Base-by-base conservation (phyloP, 148 eudicot species). In the Vaccinium myrtillus region DNA sequence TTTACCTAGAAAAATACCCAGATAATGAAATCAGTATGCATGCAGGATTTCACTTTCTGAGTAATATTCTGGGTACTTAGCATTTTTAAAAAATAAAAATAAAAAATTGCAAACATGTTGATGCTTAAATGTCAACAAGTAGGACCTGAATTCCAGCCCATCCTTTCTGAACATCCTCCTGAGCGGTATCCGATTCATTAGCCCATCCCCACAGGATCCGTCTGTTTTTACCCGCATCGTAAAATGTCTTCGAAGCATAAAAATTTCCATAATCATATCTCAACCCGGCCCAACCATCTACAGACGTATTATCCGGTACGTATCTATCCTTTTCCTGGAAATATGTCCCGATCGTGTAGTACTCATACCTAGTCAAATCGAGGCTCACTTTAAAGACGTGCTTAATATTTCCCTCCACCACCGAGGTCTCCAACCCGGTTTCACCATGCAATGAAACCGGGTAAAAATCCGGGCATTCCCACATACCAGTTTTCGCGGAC, bases 391-490 rank as follows among this genome's bases (percentile, higher is more conserved):
- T 95, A 0, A 94, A 80, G 36, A 94, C 94, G 59, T 95, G 92
- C 87, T 89, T 95, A 16, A 91, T 87, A 50, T 88, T 84, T 0
- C 56, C 77, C 0, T 92, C 88, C 18, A 27, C 4, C 0, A 51
- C 84, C 0, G 96, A 94, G 4, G 93, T 77, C 30, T 93, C 94
- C 87, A 92, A 61, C 80, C 95, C 94, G 48, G 78, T 30, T 85
- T 83, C 69, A 1, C 92, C 89, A 9, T 81, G 49, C 36, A 79
- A 9, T 5, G 88, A 54, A 0, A 95, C 95, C 9, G 97, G 97
- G 55, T 61, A 95, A 76, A 95, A 95, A 87, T 95, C 97, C 0
- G 97, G 97, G 73, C 98, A 95, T 59, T 94, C 98, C 97, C 95
- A 94, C 86, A 89, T 95, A 1, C 97, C 97, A 0, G 93, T 90